phyloP scores from a whole-genome alignment of 495 filamentous ascomycete genomes.

The Thozetella sp. region DNA sequence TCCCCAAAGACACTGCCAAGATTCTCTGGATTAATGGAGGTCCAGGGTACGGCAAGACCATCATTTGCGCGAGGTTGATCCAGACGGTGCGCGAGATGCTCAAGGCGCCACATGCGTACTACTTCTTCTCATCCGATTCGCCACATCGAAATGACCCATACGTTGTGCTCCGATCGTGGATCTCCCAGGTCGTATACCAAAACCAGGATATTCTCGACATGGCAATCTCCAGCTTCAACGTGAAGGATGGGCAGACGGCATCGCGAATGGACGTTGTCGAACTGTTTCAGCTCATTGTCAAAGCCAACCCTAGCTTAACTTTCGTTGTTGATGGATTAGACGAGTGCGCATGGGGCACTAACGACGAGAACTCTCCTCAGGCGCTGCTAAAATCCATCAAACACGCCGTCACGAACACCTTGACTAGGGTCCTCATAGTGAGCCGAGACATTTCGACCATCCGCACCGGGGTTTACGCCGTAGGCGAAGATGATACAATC shows the following conservation, averaged over 20 bases:
- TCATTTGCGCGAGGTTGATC: constrained; percentile 22
- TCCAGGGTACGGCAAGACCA: constrained; percentile 27
- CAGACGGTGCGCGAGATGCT: constrained; percentile 9
- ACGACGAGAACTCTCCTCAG: not conserved
- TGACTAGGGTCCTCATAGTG: not conserved
- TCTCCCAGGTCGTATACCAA: constrained; percentile 16
- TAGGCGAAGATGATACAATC: not conserved
- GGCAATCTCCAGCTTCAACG: not conserved
- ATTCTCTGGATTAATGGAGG: constrained; percentile 28
- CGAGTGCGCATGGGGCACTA: constrained; percentile 17
- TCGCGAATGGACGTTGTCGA: constrained; percentile 1
- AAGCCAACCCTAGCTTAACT: constrained; percentile 12
- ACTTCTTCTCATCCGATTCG: constrained; percentile 23
- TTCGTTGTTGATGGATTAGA: constrained; percentile 30
- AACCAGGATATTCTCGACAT: constrained; percentile 13
- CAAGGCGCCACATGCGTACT: constrained; percentile 8
- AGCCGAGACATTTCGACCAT: not conserved
- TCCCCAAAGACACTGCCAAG: constrained; percentile 2
- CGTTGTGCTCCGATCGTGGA: constrained; percentile 23
- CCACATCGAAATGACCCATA: constrained; percentile 18
- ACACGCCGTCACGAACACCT: not conserved
- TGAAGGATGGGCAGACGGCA: not conserved
- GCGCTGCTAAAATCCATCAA: not conserved
- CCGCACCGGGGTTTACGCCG: too few relatives aligned
- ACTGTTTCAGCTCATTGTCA: constrained; percentile 15